Evolutionary conservation across 805 yeast species (phyloP), one percentile per base, ranked within the genome.

Genomic region (Saccharomycopsis sp.): DNA sequence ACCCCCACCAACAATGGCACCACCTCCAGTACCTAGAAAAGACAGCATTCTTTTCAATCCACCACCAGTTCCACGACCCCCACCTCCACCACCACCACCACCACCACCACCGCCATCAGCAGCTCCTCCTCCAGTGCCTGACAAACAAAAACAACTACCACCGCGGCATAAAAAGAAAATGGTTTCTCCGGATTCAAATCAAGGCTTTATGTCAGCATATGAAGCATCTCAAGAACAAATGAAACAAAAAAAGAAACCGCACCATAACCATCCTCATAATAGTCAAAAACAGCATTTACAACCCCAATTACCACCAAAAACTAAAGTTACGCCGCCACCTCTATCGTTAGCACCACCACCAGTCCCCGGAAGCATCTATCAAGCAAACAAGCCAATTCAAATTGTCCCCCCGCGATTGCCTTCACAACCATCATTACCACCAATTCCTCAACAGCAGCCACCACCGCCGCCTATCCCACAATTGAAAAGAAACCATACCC

Each of bases 21-120:
- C 50, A 8, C 47, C 50, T 7, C 49, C 49, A 6, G 23, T 45
- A 19, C 49, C 50, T 9, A 20, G 41, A 16, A 48, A 42, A 35
- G 38, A 41, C 36, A 47, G 44, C 26, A 21, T 31, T 23, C 8
- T 34, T 45, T 35, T 20, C 20, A 43, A 28, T 9, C 23, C 35
- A 9, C 40, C 43, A 8, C 50, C 53, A 9, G 44, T 51, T 2
- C 24, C 38, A 4, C 32, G 44, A 35, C 13, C 26, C n/a, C 14
- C 41, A 11, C 46, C 47, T 21, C 27, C 38, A 1, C 37, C 47
- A 8, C 29, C 47, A n/a, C 53, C 53, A n/a, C 51, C 60, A 42
- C 44, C 53, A 17, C 22, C 51, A 24, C 54, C 49, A 17, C 48
- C 47, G 11, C 45, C 44, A 7, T 41, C 47, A 26, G 44, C 43